These are phyloP conservation scores for Volvox reticuliferus DNA, from an alignment of 139 green algal species.

Conservation along the genomic window DNA sequence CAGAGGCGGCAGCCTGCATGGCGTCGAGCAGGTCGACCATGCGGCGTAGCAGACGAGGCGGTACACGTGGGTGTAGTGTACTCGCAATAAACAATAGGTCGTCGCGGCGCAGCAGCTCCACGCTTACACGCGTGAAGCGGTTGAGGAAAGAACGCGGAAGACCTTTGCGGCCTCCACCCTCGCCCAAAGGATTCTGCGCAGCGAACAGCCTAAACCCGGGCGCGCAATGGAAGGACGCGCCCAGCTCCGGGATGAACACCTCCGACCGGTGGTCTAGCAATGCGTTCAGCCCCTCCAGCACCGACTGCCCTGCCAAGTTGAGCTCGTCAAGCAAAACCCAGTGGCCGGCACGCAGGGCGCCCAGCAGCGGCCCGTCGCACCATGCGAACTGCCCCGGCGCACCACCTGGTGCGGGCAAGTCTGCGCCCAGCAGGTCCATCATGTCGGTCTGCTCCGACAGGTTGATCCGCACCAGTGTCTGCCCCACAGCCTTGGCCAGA, in stretches of 20 bases:
- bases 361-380: constrained; percentile 94
- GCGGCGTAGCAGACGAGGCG: constrained; percentile 54
- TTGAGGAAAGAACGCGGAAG: constrained; percentile 98
- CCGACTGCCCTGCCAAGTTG: constrained; percentile 94
- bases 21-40: constrained; percentile 88
- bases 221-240: constrained; percentile 78
- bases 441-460: constrained; percentile 98
- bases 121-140: constrained; percentile 93
- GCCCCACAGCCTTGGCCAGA: constrained; percentile 73
- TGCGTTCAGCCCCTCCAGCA: constrained; percentile 97
- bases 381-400: constrained; percentile 92
- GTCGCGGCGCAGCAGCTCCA: constrained; percentile 82
- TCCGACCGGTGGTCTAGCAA: constrained; percentile 94
- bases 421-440: constrained; percentile 98
- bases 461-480: constrained; percentile 95
- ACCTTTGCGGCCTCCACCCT: constrained; percentile 96
- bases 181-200: constrained; percentile 91
- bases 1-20: constrained; percentile 69
- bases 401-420: constrained; percentile 91
- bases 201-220: constrained; percentile 91
- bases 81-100: constrained; percentile 89
- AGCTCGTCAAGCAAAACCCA: constrained; percentile 99
- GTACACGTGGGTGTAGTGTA: constrained; percentile 82
- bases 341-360: constrained; percentile 85
- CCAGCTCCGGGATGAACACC: constrained; percentile 97